Evolutionary conservation across 192 early-diverging fungal species (phyloP), one percentile per base, ranked within the genome.

Genomic region (Coemansia guatemalensis): DNA sequence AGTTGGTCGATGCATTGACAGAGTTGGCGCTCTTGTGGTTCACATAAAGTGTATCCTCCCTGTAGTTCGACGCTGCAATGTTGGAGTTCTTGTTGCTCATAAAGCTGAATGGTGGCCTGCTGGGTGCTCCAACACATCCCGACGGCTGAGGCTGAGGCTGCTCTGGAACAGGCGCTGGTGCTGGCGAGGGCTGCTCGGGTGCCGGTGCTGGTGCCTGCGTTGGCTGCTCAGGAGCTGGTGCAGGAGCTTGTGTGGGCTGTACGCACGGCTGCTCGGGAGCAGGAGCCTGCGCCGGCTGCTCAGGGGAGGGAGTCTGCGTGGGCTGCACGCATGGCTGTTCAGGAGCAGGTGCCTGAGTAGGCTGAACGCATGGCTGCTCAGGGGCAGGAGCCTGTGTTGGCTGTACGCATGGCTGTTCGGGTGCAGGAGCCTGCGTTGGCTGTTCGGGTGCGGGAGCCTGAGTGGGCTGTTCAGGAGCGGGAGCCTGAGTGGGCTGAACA

Each of bases 11-110:
- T 8, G 56, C 48, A 53, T 30, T 70, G 21, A 20, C 41, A 3
- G 56, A 22, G 30, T 58, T 56, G 57, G 47, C 71, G 12, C 58
- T 57, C 71, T 79, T 79, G 47, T 58, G 53, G 60, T 73, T 68
- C 14, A 67, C 41, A 44, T 73, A 79, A 18, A 78, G 21, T 5
- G 64, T 70, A 18, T 24, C 64, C 5, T 79, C 76, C 48, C 54
- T 58, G 53, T 41, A 57, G 33, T 56, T 64, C 21, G 70, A 52
- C n/a, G 32, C 24, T 5, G 47, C 54, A 24, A 55, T 21, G 47
- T 48, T 58, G 5, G 64, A 58, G 59, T 60, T 59, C 63, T 78
- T 69, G 48, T 21, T 41, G 56, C 26, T 63, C 59, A 35, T 57
- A 39, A 64, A 65, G 58, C 22, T 68, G 57, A 63, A 32, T 27